Evolutionary conservation across 2,329 filamentous ascomycete species (phyloP).

Genomic region (Phyllachora maydis): DNA sequence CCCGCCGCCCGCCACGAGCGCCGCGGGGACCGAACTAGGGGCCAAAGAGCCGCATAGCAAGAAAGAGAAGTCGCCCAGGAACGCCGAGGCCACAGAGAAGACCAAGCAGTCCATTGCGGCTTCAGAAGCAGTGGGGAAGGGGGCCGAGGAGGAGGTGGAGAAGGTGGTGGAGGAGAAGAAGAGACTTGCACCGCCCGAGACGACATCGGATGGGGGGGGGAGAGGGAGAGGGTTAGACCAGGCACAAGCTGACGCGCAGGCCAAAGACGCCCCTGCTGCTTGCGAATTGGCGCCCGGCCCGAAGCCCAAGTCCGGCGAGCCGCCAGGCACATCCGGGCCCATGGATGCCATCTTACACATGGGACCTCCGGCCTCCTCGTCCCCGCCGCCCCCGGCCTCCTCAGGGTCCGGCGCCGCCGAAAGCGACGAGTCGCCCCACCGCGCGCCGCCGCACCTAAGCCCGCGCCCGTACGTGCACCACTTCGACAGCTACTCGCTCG

Average conservation of each 20-base stretch:
- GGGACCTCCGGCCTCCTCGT: constrained; percentile 16
- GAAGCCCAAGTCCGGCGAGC: constrained; percentile 3
- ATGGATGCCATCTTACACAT: constrained; percentile 29
- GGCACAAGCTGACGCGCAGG: neutral
- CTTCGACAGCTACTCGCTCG: constrained; percentile 85
- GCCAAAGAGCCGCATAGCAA: too few relatives aligned
- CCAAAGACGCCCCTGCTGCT: neutral
- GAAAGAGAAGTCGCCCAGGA: constrained; percentile 1
- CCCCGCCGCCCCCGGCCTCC: too few relatives aligned
- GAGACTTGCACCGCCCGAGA: neutral
- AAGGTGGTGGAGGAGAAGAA: neutral
- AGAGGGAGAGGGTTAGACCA: too few relatives aligned
- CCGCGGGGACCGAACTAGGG: too few relatives aligned
- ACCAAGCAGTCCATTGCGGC: neutral
- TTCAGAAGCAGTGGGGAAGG: neutral
- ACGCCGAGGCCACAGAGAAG: neutral
- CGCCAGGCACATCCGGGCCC: constrained; percentile 18
- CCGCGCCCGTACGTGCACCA: constrained; percentile 78
- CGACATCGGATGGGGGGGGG: too few relatives aligned
- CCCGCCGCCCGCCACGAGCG: constrained; percentile 1
- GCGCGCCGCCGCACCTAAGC: constrained; percentile 46
- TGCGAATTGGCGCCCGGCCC: neutral
- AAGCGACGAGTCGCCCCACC: too few relatives aligned
- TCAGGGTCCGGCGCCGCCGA: too few relatives aligned
- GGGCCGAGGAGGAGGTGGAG: neutral